Conservation (phyloP, 2,329 filamentous ascomycete genomes). For the Aureobasidium sp. region DNA sequence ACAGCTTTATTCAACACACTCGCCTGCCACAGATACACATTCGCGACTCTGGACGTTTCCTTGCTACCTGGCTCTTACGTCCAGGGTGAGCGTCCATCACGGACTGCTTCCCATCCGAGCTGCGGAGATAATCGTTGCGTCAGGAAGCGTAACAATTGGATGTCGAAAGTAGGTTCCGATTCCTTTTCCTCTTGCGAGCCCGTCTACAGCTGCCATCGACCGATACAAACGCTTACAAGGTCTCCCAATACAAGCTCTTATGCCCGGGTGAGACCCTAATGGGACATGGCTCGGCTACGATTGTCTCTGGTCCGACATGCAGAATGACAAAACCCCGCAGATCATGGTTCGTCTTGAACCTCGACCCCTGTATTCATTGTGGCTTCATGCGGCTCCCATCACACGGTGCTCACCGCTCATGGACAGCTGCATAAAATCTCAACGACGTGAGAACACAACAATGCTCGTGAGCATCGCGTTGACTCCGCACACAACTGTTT, state of each 20-base stretch:
- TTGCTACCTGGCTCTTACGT: background rate
- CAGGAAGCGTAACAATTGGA: background rate
- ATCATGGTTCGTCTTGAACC: constrained; percentile 8
- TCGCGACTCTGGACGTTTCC: background rate
- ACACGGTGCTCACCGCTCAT: constrained; percentile 5
- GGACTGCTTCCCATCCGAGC: background rate
- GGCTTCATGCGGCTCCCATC: background rate
- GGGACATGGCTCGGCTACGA: constrained; percentile 1
- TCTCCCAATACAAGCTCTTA: background rate
- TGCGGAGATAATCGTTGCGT: background rate
- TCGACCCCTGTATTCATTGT: background rate
- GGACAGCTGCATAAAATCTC: background rate
- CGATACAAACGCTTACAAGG: background rate
- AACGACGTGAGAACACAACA: background rate
- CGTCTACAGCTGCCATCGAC: background rate
- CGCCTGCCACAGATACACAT: background rate
- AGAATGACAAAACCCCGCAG: constrained; percentile 9
- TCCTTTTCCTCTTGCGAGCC: background rate
- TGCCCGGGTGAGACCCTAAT: background rate
- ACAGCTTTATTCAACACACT: background rate
- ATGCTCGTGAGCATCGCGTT: background rate
- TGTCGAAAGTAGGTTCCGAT: background rate
- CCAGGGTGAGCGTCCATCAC: background rate
- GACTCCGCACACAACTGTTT: too few species aligned
- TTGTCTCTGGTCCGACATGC: background rate